Evolutionary conservation across 805 yeast species (phyloP).

Genomic region (Clavispora carvajalis): DNA sequence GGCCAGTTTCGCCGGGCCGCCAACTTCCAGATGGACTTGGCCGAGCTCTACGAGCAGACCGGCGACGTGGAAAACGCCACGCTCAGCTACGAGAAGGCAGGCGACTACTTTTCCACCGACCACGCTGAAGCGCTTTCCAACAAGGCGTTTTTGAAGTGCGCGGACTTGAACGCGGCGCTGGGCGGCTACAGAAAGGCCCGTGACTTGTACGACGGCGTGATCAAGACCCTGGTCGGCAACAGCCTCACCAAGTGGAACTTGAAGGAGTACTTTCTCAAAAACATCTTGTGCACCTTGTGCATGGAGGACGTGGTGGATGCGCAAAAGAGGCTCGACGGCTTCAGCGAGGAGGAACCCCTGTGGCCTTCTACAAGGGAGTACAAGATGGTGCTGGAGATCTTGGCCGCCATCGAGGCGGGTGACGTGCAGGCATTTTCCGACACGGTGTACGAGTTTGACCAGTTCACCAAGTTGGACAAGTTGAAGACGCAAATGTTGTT

Average conservation of each 20-base stretch:
- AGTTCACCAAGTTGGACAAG: conserved; percentile 80
- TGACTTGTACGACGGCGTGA: conserved; percentile 70
- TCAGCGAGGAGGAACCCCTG: conserved; percentile 64
- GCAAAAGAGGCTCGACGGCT: conserved; percentile 59
- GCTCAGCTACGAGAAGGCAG: conserved; percentile 73
- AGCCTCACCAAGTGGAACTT: conserved; percentile 82
- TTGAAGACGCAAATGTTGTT: conserved; percentile 83
- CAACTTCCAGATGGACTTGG: conserved; percentile 86
- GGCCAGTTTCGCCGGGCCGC: conserved; percentile 98
- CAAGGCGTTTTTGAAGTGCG: conserved; percentile 83
- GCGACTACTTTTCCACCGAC: conserved; percentile 93
- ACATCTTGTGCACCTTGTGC: conserved; percentile 77
- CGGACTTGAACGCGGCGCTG: conserved; percentile 69
- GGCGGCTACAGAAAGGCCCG: conserved; percentile 76
- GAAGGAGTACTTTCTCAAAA: conserved; percentile 86
- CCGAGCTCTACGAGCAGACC: conserved; percentile 73
- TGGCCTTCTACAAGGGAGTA: conserved; percentile 75
- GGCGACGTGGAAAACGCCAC: conserved; percentile 66
- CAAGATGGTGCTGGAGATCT: conserved; percentile 57
- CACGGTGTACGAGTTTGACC: conserved; percentile 77
- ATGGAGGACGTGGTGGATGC: conserved; percentile 86
- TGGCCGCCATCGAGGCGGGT: conserved; percentile 73
- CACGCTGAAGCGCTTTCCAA: conserved; percentile 87
- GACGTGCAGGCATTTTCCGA: conserved; percentile 73
- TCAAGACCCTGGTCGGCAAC: conserved; percentile 68